phyloP scores from a whole-genome alignment of 768 basidiomycete species.

The Galerina sulciceps region DNA sequence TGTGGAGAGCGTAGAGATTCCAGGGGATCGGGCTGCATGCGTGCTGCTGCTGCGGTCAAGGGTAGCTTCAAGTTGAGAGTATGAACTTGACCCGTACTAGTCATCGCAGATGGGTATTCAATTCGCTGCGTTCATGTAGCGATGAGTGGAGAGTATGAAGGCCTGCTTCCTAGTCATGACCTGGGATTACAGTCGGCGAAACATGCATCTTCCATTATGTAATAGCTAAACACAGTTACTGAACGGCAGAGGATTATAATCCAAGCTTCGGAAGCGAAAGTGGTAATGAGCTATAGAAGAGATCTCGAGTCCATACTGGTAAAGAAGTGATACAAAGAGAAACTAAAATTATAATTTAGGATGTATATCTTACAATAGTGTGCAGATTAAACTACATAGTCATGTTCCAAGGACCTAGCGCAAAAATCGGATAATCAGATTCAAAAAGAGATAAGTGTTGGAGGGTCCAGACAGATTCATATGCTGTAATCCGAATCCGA shows the following conservation, averaged over 20 bases:
- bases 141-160: constrained; percentile 8
- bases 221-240: no score
- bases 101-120: constrained; percentile 18
- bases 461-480: constrained; percentile 10
- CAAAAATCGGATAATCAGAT: background rate
- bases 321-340: constrained; percentile 5
- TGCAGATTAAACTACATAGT: background rate
- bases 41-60: constrained; percentile 20
- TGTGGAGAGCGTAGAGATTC: constrained; percentile 59
- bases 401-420: background rate
- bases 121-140: constrained; percentile 3
- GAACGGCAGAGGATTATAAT: no score
- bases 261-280: no score
- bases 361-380: constrained; percentile 10
- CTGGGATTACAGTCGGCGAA: background rate
- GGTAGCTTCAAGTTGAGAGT: constrained; percentile 24
- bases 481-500: constrained; percentile 33
- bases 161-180: constrained; percentile 15
- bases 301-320: no score
- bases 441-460: background rate
- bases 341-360: constrained; percentile 10
- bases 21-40: constrained; percentile 32
- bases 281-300: constrained; percentile 6
- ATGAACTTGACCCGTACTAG: constrained; percentile 18
- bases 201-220: background rate